Evolutionary conservation across 495 filamentous ascomycete species (phyloP).

Genomic region (Articulospora tetracladia): DNA sequence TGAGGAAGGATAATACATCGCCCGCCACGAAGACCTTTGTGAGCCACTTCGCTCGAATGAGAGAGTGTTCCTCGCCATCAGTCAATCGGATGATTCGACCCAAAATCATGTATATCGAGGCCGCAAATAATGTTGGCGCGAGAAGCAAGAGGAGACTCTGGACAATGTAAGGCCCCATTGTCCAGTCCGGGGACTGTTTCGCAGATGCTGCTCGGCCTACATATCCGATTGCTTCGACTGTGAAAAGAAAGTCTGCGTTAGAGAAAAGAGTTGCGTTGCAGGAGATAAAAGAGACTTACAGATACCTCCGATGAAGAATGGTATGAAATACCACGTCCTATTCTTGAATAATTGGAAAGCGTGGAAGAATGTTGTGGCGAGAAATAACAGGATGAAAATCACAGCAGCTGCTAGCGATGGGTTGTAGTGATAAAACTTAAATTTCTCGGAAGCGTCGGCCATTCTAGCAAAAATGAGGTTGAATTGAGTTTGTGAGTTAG

Average conservation of each 20-base stretch:
- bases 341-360: conserved; percentile 40
- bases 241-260: too few relatives aligned
- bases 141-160: conserved; percentile 44
- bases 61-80: conserved; percentile 35
- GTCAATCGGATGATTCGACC: conserved; percentile 42
- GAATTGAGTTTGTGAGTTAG: neutral
- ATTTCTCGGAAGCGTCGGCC: neutral
- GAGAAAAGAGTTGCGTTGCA: neutral
- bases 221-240: conserved; percentile 43
- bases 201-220: conserved; percentile 36
- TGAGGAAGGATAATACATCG: conserved; percentile 37
- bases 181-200: conserved; percentile 30
- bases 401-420: conserved; percentile 46
- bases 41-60: conserved; percentile 34
- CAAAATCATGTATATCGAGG: conserved; percentile 50
- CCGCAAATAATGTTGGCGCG: conserved; percentile 48
- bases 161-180: conserved; percentile 38
- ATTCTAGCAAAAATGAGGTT: neutral
- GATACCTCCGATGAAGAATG: conserved; percentile 52
- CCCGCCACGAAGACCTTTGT: conserved; percentile 41
- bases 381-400: conserved; percentile 48
- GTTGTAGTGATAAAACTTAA: conserved; percentile 34
- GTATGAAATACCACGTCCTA: conserved; percentile 57
- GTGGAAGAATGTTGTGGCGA: conserved; percentile 40
- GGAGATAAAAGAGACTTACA: conserved; percentile 36